Conservation (phyloP, 2,329 filamentous ascomycete genomes). For the Aotearoamyces nothofagi region DNA sequence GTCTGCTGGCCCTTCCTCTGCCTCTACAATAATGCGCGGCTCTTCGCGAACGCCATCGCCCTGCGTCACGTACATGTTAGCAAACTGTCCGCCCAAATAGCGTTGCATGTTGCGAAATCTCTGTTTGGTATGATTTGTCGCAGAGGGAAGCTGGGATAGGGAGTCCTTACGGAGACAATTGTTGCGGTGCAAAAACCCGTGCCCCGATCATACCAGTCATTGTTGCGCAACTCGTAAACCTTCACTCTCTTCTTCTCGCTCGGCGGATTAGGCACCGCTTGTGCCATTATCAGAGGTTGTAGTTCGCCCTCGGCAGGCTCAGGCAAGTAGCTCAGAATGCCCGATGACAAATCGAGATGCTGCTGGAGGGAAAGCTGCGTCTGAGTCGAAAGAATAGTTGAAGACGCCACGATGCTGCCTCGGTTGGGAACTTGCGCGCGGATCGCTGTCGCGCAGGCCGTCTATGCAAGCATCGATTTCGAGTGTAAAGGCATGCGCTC, state of each 20-base stretch:
- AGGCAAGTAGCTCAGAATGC: constrained; percentile 33
- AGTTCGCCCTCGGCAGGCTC: constrained; percentile 36
- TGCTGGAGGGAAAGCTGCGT: constrained; percentile 40
- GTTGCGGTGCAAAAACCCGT: constrained; percentile 82
- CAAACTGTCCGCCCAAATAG: constrained; percentile 1
- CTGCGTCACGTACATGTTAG: constrained; percentile 19
- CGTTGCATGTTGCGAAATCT: constrained; percentile 1
- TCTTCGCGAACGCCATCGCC: constrained; percentile 52
- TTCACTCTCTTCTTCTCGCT: constrained; percentile 72
- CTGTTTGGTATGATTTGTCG: too few species aligned
- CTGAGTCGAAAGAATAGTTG: constrained; percentile 10
- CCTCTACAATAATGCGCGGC: constrained; percentile 78
- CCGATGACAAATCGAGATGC: constrained; percentile 39
- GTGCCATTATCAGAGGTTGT: constrained; percentile 56
- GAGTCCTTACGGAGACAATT: constrained; percentile 15
- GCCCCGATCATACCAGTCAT: constrained; percentile 97
- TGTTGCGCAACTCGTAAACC: constrained; percentile 95
- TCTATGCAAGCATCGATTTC: not conserved
- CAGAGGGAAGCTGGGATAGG: too few species aligned
- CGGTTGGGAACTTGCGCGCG: constrained; percentile 9
- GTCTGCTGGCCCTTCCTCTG: constrained; percentile 80
- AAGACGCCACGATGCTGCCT: constrained; percentile 13
- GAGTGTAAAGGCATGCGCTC: not conserved
- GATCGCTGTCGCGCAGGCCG: constrained; percentile 1
- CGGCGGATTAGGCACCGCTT: constrained; percentile 48